Evolutionary conservation across 441 rosid species (phyloP), one percentile per base, ranked within the genome.

Genomic region (Theobroma grandiflorum): DNA sequence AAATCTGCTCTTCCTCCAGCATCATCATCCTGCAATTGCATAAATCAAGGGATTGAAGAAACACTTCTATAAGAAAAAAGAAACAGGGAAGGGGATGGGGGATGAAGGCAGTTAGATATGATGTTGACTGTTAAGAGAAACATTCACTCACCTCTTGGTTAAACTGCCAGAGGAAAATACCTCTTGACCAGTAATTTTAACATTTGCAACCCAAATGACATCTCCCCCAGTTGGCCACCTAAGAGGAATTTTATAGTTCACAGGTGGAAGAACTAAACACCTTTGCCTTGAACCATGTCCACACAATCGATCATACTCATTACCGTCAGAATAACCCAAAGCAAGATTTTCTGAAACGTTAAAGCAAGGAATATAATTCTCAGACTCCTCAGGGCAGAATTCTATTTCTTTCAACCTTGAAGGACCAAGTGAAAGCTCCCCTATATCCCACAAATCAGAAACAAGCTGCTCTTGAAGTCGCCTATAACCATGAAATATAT

Each of bases 151-250:
- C 99, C 99, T 92, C 88, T 97, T 95, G 79, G 94, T 95, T 77
- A 95, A 82, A 84, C 99, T 94, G 75, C 99, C 99, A 52, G 99
- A 97, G 74, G 99, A 91, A 84, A 97, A 91, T 2, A 97, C 97
- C 87, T 97, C 96, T 66, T 95, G 89, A 76, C 98, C 98, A 66
- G 95, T 92, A 80, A 97, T 94, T 82, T 91, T 92, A 72, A 93
- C 99, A 87, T 97, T 97, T n/a, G 90, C 79, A 84, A 85, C 88
- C 99, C 99, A 97, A 26, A 94, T 95, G 55, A 97, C 85, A 86
- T 97, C 99, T 85, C 89, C 93, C 78, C 99, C 99, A 31, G 97
- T 93, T 8, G 99, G 99, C 99, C 99, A 97, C 82, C 98, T 89
- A 82, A 95, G 97, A 84, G 99, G 99, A 77, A 94, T 85, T 84